Conservation (phyloP, 2,329 filamentous ascomycete species). For the Tolypocladium endophyticum region DNA sequence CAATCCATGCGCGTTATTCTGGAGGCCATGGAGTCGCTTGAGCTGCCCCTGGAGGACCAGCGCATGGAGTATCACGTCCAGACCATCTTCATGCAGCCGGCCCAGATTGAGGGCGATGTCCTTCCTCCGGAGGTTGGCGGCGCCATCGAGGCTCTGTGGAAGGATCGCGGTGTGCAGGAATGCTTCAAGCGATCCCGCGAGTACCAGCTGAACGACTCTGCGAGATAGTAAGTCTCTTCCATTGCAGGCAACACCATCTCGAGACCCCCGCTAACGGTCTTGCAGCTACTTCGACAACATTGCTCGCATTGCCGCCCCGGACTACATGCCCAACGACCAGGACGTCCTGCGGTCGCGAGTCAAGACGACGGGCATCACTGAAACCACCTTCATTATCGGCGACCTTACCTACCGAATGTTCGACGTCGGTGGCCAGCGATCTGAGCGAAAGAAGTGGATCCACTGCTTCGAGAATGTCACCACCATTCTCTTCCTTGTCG, state of each 20-base stretch:
- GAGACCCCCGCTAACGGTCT: conserved; percentile 19
- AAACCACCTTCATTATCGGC: conserved; percentile 92
- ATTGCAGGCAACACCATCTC: background rate
- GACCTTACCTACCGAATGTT: conserved; percentile 96
- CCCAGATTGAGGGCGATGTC: conserved; percentile 91
- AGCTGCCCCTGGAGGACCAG: conserved; percentile 79
- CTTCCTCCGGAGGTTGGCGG: conserved; percentile 89
- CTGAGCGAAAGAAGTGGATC: conserved; percentile 98
- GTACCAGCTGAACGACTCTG: conserved; percentile 93
- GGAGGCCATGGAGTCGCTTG: conserved; percentile 58
- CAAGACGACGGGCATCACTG: conserved; percentile 95
- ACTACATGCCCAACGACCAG: conserved; percentile 92
- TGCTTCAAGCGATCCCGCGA: conserved; percentile 94
- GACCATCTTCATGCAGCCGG: conserved; percentile 97
- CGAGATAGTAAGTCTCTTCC: conserved; percentile 61
- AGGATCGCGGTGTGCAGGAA: conserved; percentile 82
- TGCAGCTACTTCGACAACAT: conserved; percentile 91
- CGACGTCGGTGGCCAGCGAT: conserved; percentile 90
- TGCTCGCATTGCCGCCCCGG: conserved; percentile 76
- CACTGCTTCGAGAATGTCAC: conserved; percentile 98
- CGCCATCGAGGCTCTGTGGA: conserved; percentile 88
- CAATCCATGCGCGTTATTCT: conserved; percentile 61
- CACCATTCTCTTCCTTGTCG: conserved; percentile 90
- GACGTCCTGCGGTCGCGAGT: conserved; percentile 92
- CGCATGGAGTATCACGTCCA: conserved; percentile 95